Base-by-base conservation (phyloP, 805 yeast genomes). In the Wickerhamomyces queroliae region DNA sequence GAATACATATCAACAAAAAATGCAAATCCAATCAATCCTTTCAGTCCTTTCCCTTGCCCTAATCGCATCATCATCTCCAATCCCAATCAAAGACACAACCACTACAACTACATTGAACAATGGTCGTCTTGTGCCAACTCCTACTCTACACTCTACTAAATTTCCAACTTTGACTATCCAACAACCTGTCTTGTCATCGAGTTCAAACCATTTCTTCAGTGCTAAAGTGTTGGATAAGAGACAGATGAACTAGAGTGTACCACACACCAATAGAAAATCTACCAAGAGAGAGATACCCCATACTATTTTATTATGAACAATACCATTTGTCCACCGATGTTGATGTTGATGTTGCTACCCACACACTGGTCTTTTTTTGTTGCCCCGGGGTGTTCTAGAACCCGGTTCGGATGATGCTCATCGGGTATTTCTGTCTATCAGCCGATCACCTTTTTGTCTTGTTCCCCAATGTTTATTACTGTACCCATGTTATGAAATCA, bases 121-220 rank as follows among this genome's bases (percentile, higher is more conserved):
- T 12, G 7, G 16, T 12, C 19, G 24, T 7, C 23, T 38, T 13
- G 4, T 27, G 18, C 5, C 17, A 2, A n/a, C 25, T 15, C 8
- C 22, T 5, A 23, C 34, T 4, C 29, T 16, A 22, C 15, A 21
- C 7, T 40, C 32, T 8, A 23, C 25, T 17, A 29, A 29, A 29
- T 29, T 36, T n/a, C 43, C 43, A 19, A 40, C 43, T 9, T n/a
- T 40, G 19, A 23, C 33, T 17, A 23, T 40, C 13, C 21, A 31
- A 27, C 37, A 40, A 23, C 37, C 43, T 11, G 26, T 25, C 6
- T 20, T 13, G 5, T 15, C 20, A 4, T 38, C 37, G 7, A 28
- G 33, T 12, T 40, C 28, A 31, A 45, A 45, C 27, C 48, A 45
- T 38, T 45, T 45, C 39, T 45, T 45, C 44, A 40, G 44, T 10